A percentile compares a stretch with the other conserved stretches of the same genome.
phyloP scores from a whole-genome alignment of 2,329 filamentous ascomycete species.

The Cordyceps cicadae region DNA sequence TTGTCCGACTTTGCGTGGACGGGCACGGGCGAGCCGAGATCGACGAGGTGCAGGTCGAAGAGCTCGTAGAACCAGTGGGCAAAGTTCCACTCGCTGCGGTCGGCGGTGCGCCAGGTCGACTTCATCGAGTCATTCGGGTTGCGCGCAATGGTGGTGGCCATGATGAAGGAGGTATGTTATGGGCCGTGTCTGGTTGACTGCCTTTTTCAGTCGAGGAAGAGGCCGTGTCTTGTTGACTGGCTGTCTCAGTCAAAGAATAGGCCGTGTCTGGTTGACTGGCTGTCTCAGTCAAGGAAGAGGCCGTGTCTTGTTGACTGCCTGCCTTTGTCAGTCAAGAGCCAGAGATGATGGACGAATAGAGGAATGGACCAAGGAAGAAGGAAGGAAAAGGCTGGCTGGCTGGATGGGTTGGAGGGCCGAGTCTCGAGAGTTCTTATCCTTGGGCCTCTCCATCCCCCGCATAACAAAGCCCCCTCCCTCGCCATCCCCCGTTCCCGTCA shows the following conservation, averaged over 20 bases:
- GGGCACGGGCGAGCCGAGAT: conserved; percentile 24
- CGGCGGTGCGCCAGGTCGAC: conserved; percentile 26
- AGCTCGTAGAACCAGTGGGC: conserved; percentile 24
- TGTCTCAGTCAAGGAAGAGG: not conserved
- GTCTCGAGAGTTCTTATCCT: not conserved
- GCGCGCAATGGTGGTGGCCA: conserved; percentile 3
- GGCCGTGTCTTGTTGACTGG: not conserved
- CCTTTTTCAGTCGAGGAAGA: not conserved
- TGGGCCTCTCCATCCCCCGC: not conserved
- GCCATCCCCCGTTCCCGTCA: not conserved
- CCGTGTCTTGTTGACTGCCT: no score
- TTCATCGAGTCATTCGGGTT: conserved; percentile 26
- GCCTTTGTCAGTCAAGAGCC: no score
- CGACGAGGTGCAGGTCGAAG: conserved; percentile 20
- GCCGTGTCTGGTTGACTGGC: not conserved
- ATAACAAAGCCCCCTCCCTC: not conserved
- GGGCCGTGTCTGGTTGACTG: not conserved
- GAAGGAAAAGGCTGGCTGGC: no score
- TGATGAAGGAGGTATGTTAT: no score
- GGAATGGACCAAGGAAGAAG: no score
- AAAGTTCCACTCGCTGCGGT: conserved; percentile 20
- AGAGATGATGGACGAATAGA: not conserved
- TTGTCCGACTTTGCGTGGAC: conserved; percentile 30
- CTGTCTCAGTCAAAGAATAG: not conserved
- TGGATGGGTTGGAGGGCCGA: not conserved